Percentiles rank a stretch among this genome's conserved stretches.
These are phyloP conservation scores for Selenicereus undatus DNA, from an alignment of 148 eudicot genomes.

Conservation along the genomic window DNA sequence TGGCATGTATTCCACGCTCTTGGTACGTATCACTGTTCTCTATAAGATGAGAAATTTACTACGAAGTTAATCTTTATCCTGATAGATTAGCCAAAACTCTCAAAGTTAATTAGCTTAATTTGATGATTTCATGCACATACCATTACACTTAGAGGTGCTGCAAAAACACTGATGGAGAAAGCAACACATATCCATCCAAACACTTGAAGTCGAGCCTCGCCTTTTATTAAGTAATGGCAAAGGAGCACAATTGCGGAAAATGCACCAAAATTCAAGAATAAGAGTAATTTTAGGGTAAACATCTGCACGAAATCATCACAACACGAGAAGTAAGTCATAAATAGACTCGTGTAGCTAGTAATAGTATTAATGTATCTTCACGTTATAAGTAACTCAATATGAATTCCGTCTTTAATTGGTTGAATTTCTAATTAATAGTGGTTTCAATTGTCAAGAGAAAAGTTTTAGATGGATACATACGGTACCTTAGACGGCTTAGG, in stretches of 20 bases:
- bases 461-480: neutral
- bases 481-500: slow-evolving; percentile 53
- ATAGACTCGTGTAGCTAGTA: no score
- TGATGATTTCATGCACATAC: slow-evolving; percentile 31
- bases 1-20: slow-evolving; percentile 84
- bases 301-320: slow-evolving; percentile 30
- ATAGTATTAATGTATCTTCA: no score
- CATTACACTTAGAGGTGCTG: slow-evolving; percentile 74
- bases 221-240: slow-evolving; percentile 38
- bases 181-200: slow-evolving; percentile 80
- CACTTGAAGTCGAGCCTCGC: slow-evolving; percentile 27
- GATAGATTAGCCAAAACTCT: neutral
- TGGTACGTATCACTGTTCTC: slow-evolving; percentile 68
- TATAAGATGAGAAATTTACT: slow-evolving; percentile 18
- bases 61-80: neutral
- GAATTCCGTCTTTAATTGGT: no score
- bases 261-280: slow-evolving; percentile 37
- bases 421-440: no score
- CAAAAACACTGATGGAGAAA: slow-evolving; percentile 57
- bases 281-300: slow-evolving; percentile 39
- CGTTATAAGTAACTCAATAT: no score
- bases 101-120: neutral
- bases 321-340: neutral
- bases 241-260: slow-evolving; percentile 39
- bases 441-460: no score